Evolutionary conservation across 2,329 filamentous ascomycete species (phyloP).

Genomic region (Helotiales sp.): DNA sequence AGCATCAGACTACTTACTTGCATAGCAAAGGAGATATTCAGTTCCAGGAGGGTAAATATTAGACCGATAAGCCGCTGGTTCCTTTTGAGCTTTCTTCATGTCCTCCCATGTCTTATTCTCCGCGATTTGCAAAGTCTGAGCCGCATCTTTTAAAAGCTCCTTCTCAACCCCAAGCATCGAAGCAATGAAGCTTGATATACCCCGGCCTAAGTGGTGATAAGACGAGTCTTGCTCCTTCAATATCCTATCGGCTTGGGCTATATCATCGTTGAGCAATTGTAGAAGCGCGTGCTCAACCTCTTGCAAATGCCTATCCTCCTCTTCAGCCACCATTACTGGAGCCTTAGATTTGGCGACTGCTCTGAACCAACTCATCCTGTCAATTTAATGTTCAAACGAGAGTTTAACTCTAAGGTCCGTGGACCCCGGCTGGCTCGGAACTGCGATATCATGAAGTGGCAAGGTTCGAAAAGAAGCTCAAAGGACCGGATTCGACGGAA

Average conservation of each 20-base stretch:
- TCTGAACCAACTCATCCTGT: constrained; percentile 36
- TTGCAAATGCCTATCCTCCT: constrained; percentile 55
- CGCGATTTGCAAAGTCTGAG: constrained; percentile 68
- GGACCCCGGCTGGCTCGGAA: neutral
- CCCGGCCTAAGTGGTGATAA: constrained; percentile 84
- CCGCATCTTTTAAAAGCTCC: constrained; percentile 83
- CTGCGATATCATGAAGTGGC: neutral
- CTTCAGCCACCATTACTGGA: constrained; percentile 34
- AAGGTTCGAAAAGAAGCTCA: neutral
- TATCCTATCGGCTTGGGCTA: constrained; percentile 76
- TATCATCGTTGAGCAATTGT: constrained; percentile 85
- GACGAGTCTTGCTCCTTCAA: constrained; percentile 73
- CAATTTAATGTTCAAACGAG: constrained; percentile 3
- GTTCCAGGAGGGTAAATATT: constrained; percentile 77
- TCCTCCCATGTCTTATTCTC: constrained; percentile 77
- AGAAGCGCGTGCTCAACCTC: constrained; percentile 64
- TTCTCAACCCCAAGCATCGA: constrained; percentile 91
- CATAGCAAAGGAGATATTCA: constrained; percentile 82
- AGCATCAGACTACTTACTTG: constrained; percentile 41
- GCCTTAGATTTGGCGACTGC: constrained; percentile 23
- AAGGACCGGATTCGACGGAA: too few species aligned
- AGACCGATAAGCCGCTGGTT: constrained; percentile 53
- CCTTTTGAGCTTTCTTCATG: constrained; percentile 71
- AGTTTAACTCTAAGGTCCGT: constrained; percentile 3
- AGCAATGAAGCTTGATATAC: constrained; percentile 80